Evolutionary conservation across 2,329 filamentous ascomycete species (phyloP), one percentile per base, ranked within the genome.

Genomic region (Neurospora sp.): DNA sequence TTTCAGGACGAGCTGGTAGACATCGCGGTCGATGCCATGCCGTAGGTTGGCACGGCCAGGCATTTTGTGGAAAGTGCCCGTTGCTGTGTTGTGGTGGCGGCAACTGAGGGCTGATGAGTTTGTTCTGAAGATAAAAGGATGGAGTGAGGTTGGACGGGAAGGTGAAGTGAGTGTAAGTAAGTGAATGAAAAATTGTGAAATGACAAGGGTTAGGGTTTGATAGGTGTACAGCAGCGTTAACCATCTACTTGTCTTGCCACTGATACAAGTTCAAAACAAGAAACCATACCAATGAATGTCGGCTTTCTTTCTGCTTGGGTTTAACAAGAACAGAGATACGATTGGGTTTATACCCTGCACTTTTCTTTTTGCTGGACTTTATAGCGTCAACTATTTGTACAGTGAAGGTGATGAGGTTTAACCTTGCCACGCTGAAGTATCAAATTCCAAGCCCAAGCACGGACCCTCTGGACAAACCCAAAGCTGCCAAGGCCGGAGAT

Each of bases 1-100:
- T 79, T 93, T 96, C 73, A 88, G 87, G 43, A 96, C 86, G 43
- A 96, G 86, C 77, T 92, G 90, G 78, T 95, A 93, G 72, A 97
- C 86, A 77, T 93, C 91, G 72, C 85, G 85, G 75, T 93, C 91
- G 42, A 93, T 79, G 23, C 85, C 84, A 70, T 85, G 82, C 58
- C 84, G 83, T 42, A 89, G 77, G 43, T 80, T 68, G 38, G 67
- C 66, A 17, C 69, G 68, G n/a, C 52, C 52, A 39, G 68, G 52
- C 68, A 69, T 68, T 39, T 42, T 66, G 42, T 70, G 38, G 6
- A 17, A 62, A 62, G 28, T 62, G 52, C 28, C 52, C 28, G 52
- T 62, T 62, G 52, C 23, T 62, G 38, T 70, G 36, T n/a, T 17
- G 17, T 13, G 4, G 39, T 17, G 69, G 58, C 17, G 69, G 58